Evolutionary conservation across 768 basidiomycete genomes (phyloP).

Genomic region (Rossbeevera mucosa): DNA sequence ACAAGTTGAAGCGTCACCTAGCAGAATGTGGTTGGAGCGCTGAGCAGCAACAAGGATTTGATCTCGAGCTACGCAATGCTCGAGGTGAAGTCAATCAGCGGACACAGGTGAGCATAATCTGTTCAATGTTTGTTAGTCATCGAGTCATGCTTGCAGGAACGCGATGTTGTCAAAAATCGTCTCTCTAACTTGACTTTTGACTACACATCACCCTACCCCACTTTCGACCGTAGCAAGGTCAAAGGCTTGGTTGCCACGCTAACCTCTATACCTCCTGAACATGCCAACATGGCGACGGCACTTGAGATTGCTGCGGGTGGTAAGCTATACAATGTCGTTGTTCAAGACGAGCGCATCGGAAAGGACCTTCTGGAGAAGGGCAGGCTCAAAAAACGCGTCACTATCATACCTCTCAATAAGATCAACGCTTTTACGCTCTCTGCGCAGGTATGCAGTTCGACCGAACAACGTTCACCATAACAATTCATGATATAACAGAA

Average conservation of each 20-base stretch:
- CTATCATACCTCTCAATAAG: conserved; percentile 91
- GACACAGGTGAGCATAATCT: conserved; percentile 50
- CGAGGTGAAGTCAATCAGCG: conserved; percentile 51
- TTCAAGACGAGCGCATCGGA: conserved; percentile 86
- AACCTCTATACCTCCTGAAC: conserved; percentile 63
- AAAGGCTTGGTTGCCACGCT: conserved; percentile 91
- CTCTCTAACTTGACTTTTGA: conserved; percentile 77
- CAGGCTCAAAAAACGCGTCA: conserved; percentile 79
- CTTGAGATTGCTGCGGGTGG: conserved; percentile 90
- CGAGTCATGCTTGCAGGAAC: conserved; percentile 43
- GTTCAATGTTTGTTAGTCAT: neutral
- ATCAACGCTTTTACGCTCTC: conserved; percentile 61
- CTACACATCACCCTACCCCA: conserved; percentile 68
- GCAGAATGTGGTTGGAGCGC: conserved; percentile 69
- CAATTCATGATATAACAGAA: conserved; percentile 44
- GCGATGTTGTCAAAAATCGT: conserved; percentile 62
- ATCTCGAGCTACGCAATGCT: conserved; percentile 47
- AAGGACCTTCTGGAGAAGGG: conserved; percentile 78
- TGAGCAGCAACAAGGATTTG: conserved; percentile 61
- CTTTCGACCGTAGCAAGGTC: conserved; percentile 82
- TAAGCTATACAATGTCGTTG: conserved; percentile 89
- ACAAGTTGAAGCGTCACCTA: conserved; percentile 48
- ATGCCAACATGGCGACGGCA: conserved; percentile 81
- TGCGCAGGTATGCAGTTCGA: conserved; percentile 38
- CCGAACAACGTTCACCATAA: neutral